These are phyloP conservation scores for Komagataella pseudopastoris DNA, from an alignment of 805 yeast species.

Conservation along the genomic window DNA sequence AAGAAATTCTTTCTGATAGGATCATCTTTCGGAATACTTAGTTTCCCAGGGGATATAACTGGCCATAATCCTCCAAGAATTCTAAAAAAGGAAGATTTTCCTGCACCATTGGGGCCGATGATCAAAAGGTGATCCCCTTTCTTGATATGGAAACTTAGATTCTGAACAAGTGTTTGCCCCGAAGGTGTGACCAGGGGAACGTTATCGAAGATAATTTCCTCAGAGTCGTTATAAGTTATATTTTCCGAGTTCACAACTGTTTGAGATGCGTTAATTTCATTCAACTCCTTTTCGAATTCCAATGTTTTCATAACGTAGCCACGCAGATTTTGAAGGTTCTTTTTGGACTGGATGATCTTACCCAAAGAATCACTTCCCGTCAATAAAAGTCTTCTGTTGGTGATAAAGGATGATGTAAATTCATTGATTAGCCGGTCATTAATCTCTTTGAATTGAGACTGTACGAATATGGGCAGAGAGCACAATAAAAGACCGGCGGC, in stretches of 20 bases:
- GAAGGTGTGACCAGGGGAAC: slow-evolving; percentile 83
- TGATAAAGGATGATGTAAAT: slow-evolving; percentile 64
- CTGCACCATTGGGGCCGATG: slow-evolving; percentile 95
- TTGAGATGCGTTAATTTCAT: slow-evolving; percentile 23
- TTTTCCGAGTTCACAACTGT: slow-evolving; percentile 19
- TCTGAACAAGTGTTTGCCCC: slow-evolving; percentile 55
- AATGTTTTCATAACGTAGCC: slow-evolving; percentile 73
- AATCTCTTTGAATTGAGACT: slow-evolving; percentile 22
- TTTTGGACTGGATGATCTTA: slow-evolving; percentile 71
- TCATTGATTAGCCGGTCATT: slow-evolving; percentile 18
- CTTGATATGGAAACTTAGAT: slow-evolving; percentile 56
- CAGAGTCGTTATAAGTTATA: slow-evolving; percentile 23
- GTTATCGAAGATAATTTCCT: slow-evolving; percentile 55
- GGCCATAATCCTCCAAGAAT: slow-evolving; percentile 94
- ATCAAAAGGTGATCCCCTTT: slow-evolving; percentile 79
- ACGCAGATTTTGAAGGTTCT: slow-evolving; percentile 67
- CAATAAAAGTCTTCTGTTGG: slow-evolving; percentile 72
- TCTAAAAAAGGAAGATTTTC: slow-evolving; percentile 85
- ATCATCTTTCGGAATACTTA: slow-evolving; percentile 45
- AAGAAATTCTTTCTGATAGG: slow-evolving; percentile 46
- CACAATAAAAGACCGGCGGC: slow-evolving; percentile 86
- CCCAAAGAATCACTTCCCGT: slow-evolving; percentile 85
- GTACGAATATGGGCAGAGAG: slow-evolving; percentile 69
- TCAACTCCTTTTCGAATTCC: slow-evolving; percentile 52
- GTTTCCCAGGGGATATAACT: slow-evolving; percentile 36